Base-by-base conservation (phyloP, 352 stramenopile genomes). In the Thraustochytrium striatum region DNA sequence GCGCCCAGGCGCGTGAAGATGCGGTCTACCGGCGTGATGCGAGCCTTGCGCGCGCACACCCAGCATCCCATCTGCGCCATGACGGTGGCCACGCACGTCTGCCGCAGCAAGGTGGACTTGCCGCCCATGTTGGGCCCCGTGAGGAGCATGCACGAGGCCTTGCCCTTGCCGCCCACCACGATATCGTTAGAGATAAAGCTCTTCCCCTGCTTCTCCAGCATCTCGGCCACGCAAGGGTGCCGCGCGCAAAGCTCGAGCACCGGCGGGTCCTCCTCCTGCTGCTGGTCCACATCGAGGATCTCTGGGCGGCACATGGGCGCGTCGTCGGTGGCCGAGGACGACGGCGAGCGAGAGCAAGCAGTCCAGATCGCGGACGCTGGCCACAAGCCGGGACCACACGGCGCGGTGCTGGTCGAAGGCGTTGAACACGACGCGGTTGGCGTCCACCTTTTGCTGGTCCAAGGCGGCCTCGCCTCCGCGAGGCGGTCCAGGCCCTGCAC, bases 31-130 rank as follows among this genome's bases (percentile, higher is more conserved):
- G 96, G 96, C 52, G 91, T 98, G 50, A 99, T 83, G n/a, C 50
- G 41, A 47, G 58, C 78, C 35, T 87, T 88, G n/a, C 91, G 84
- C 19, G 96, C 96, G 1, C 96, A 96, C 25, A 99, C 97, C 81
- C 96, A 99, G 84, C 94, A 98, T 16, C 97, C 97, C n/a, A 99
- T 92, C 86, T 99, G 96, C 11, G 96, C 96, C 82, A 99, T 92
- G 57, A 99, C 94, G 3, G 92, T 89, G 44, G 98, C 89, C 30
- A 99, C 88, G 81, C 96, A 99, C 21, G 95, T 99, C 87, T 99
- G 95, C 7, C 97, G 90, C 30, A 99, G 86, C 52, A 99, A 84
- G 21, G 96, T 99, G 61, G 89, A 97, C 86, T 99, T 99, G 69
- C 96, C 96, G 69, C 96, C 96, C 94, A 98, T 98, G 86, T 99